Conservation (phyloP, 805 yeast species). For the Nakazawaea molendinolei region DNA sequence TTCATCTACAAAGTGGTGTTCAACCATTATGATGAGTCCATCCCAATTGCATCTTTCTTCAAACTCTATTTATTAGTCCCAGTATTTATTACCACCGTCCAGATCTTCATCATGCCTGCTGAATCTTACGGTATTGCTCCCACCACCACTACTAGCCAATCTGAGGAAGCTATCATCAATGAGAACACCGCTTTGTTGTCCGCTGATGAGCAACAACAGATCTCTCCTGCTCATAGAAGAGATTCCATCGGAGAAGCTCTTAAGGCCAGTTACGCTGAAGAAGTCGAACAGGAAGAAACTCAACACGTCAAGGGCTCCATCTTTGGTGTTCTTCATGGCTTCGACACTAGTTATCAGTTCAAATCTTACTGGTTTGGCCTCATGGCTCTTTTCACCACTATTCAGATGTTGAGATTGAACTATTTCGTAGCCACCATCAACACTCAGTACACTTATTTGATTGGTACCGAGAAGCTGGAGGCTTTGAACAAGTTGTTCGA, state of each 20-base stretch:
- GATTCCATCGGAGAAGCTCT: constrained; percentile 53
- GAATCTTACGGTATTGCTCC: constrained; percentile 43
- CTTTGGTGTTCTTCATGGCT: constrained; percentile 50
- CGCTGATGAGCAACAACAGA: constrained; percentile 21
- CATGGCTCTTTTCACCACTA: constrained; percentile 43
- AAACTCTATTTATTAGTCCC: constrained; percentile 43
- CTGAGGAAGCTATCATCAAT: constrained; percentile 7
- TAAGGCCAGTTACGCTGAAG: constrained; percentile 45
- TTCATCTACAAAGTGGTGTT: constrained; percentile 39
- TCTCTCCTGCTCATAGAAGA: constrained; percentile 26
- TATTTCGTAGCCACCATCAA: constrained; percentile 54
- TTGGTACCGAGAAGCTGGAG: constrained; percentile 32
- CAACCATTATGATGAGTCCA: constrained; percentile 23
- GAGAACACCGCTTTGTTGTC: constrained; percentile 14
- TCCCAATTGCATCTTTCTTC: constrained; percentile 38
- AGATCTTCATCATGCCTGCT: constrained; percentile 39
- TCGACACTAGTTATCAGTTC: constrained; percentile 41
- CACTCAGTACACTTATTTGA: constrained; percentile 44
- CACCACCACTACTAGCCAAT: constrained; percentile 9
- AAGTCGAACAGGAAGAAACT: constrained; percentile 32
- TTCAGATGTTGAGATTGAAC: constrained; percentile 51
- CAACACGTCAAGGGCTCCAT: constrained; percentile 32
- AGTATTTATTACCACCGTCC: constrained; percentile 38
- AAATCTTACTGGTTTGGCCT: constrained; percentile 45
- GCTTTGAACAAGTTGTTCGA: constrained; percentile 41